Conservation (phyloP, 2,329 filamentous ascomycete species). For the Nemania diffusa region DNA sequence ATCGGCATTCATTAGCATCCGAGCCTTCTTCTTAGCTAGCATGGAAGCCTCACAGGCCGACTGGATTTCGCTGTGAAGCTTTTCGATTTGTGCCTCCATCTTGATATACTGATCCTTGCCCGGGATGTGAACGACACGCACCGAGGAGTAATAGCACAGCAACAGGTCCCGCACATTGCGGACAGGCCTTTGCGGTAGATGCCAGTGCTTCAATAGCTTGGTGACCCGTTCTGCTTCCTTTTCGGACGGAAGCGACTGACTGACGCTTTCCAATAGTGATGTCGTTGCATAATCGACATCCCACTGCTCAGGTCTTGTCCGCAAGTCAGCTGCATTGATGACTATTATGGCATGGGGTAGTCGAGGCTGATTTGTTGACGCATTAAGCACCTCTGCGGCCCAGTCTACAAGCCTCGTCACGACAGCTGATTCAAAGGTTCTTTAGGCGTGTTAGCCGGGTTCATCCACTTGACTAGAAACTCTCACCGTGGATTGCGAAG, state of each 20-base stretch:
- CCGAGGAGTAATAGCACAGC: neutral
- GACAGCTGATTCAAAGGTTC: neutral
- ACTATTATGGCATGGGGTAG: constrained; percentile 62
- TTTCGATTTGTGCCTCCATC: constrained; percentile 57
- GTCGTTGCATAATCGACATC: constrained; percentile 50
- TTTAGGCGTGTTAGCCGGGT: neutral
- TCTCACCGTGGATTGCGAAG: constrained; percentile 50
- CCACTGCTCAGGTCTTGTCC: constrained; percentile 41
- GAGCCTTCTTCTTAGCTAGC: constrained; percentile 36
- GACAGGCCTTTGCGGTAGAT: neutral
- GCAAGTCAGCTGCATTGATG: constrained; percentile 54
- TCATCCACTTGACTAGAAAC: neutral
- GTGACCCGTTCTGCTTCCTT: neutral
- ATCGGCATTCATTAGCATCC: constrained; percentile 59
- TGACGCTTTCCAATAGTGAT: constrained; percentile 35
- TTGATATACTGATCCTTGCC: neutral
- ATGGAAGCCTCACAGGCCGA: neutral
- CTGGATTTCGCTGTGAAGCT: constrained; percentile 54
- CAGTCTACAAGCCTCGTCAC: constrained; percentile 53
- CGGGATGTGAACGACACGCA: neutral
- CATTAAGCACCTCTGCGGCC: constrained; percentile 59
- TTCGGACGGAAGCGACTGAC: neutral
- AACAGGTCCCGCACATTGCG: neutral
- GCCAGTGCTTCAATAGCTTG: neutral
- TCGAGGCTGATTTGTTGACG: constrained; percentile 61